Conservation (phyloP, 805 yeast genomes). For the Schwanniomyces sp. region DNA sequence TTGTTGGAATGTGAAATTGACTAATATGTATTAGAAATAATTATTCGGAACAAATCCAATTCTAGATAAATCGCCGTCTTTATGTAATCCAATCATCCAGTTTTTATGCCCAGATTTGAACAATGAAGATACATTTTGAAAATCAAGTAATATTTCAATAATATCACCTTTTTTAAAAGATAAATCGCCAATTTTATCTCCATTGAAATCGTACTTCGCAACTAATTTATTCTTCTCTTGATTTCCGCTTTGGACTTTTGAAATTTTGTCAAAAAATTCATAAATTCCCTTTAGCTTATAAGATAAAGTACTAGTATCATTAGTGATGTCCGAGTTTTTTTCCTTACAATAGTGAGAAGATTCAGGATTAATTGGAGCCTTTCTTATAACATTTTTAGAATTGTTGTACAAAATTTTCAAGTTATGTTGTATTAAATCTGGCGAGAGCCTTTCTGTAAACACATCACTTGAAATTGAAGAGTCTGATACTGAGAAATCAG, state of each 20-base stretch:
- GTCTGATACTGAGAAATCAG: constrained; percentile 7
- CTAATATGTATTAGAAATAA: constrained; percentile 17
- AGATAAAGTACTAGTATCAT: constrained; percentile 19
- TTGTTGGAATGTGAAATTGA: constrained; percentile 42
- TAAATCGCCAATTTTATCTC: constrained; percentile 37
- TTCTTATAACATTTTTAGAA: constrained; percentile 31
- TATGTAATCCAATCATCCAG: constrained; percentile 34
- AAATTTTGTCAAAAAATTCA: constrained; percentile 20
- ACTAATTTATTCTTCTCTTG: constrained; percentile 5
- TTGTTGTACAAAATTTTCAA: constrained; percentile 30
- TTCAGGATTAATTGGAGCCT: constrained; percentile 25
- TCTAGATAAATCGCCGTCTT: constrained; percentile 15
- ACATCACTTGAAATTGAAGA: constrained; percentile 17
- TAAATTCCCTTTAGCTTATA: constrained; percentile 24
- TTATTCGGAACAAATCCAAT: constrained; percentile 40
- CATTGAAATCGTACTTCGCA: constrained; percentile 26
- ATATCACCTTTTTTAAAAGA: constrained; percentile 32
- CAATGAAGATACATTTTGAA: constrained; percentile 22
- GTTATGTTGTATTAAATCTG: constrained; percentile 17
- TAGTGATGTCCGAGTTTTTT: constrained; percentile 8
- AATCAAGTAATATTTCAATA: constrained; percentile 31
- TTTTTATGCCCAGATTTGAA: constrained; percentile 17
- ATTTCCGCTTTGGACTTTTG: neutral
- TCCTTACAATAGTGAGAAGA: neutral
- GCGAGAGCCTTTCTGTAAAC: constrained; percentile 10